Base-by-base conservation (phyloP, 2,329 filamentous ascomycete species). In the Fusarium euwallaceae region DNA sequence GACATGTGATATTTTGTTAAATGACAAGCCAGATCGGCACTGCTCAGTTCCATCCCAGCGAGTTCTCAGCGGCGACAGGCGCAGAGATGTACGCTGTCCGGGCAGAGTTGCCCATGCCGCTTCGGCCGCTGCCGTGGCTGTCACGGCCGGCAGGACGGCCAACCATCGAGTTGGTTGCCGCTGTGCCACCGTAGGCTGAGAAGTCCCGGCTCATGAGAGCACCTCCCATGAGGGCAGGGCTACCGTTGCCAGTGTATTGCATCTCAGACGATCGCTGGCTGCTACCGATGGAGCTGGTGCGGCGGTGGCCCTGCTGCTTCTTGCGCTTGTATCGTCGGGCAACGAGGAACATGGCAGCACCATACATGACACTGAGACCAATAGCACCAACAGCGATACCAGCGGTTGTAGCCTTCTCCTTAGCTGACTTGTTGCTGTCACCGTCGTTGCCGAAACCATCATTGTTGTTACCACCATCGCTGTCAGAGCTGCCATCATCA, bases 41-140 rank as follows among this genome's bases (percentile, higher is more conserved):
- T 70, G 48, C 74, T 83, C 75, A 98, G 87, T 97, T 97, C 95
- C 95, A 98, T 79, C 95, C 95, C 76, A 98, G 90, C 61, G 95
- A 97, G 88, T 98, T 98, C 87, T 97, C 95, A 4, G 95, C 93
- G 83, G 95, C 95, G 73, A 98, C 93, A 4, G 95, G 95, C 37
- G 94, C 94, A 71, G 94, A 97, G 82, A 98, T 98, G 83, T 92
- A 87, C 51, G 88, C 88, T 4, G 88, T 90, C 58, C 89, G 87
- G 24, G 83, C 88, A 43, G 88, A 90, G 82, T 87, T 86, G 77
- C 85, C 85, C 82, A 84, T 86, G 63, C 86, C 87, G 77, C 87
- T 83, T 61, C 86, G 86, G 70, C 93, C 93, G 81, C 93, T 95
- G 76, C 88, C 90, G 64, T 92, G 90, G 78, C 90, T 92, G 81